Evolutionary conservation across 2,329 filamentous ascomycete species (phyloP), one percentile per base, ranked within the genome.

Genomic region (Westerdykella aurantiaca): DNA sequence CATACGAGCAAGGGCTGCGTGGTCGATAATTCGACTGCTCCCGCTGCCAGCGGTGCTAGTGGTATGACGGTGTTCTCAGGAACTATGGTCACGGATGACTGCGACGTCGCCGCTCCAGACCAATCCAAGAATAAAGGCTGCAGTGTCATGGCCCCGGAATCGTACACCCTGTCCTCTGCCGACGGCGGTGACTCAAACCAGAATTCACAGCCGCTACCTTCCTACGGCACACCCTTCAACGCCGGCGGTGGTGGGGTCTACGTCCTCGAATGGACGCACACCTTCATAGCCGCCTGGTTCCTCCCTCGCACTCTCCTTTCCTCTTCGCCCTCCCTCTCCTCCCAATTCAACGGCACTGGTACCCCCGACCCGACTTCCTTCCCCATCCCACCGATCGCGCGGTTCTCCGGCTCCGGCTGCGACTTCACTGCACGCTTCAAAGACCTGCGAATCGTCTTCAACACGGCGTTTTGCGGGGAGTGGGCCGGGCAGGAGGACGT

Each of bases 401-500:
- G 54, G 17, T 70, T 71, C 67, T 66, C 72, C n/a, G 60, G 64
- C 43, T 10, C 39, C 2, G 49, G 41, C 6, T 69, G 66, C 45
- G 57, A 66, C 43, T 85, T 93, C 49, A 39, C 47, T 1, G 16
- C 47, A 29, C 45, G 50, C 14, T 67, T 69, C 50, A 48, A 50
- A 21, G 51, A 62, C 29, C 48, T 61, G 34, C 53, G 49, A 18
- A 50, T 67, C 38, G 62, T 77, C 29, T 68, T 79, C 42, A 69
- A 78, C 53, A 72, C 67, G 0, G 69, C 72, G 1, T 77, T 78
- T 53, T 78, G 75, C 42, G 76, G 76, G 33, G 69, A 73, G 37
- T 79, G 75, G 75, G 75, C 75, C 10, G 75, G 75, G n/a, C 56
- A 56, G 18, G 63, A 67, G 2, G 72, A 49, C 31, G 55, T 82